phyloP scores from a whole-genome alignment of 2,329 filamentous ascomycete genomes.

The Colletotrichum ledebouriae region DNA sequence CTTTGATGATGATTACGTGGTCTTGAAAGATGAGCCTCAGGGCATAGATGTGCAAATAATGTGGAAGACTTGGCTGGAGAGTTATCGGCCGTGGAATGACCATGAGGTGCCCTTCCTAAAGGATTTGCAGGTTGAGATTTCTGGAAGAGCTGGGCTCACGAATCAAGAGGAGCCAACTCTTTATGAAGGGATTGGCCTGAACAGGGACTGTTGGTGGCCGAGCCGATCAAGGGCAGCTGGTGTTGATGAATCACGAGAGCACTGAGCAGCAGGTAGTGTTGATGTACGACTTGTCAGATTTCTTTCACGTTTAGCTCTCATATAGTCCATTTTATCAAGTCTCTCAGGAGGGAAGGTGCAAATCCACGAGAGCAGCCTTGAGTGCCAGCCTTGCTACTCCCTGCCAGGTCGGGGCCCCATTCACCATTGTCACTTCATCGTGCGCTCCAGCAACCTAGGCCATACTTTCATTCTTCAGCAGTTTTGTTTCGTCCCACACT shows the following conservation, averaged over 20 bases:
- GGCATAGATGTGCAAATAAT: not conserved
- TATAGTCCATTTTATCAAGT: no score
- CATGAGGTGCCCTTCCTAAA: not conserved
- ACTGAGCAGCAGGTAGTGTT: not conserved
- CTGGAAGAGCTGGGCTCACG: not conserved
- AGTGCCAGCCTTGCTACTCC: no score
- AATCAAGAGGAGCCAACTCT: not conserved
- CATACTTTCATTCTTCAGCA: no score
- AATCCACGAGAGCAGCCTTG: no score
- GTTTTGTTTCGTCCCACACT: no score
- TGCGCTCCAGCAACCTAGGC: no score
- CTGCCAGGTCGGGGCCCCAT: no score
- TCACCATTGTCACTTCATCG: no score
- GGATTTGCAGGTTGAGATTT: not conserved
- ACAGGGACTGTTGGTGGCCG: slow-evolving; percentile 1
- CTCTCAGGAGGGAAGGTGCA: no score
- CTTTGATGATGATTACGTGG: not conserved
- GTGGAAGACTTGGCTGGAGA: slow-evolving; percentile 22
- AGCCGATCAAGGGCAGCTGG: slow-evolving; percentile 1
- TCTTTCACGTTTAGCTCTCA: no score
- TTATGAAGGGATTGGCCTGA: slow-evolving; percentile 3
- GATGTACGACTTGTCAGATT: not conserved
- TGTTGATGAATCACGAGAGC: not conserved
- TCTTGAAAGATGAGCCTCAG: not conserved
- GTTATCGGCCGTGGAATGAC: slow-evolving; percentile 21